A percentile compares a stretch with the other conserved stretches of the same genome.
Conservation (phyloP, 768 basidiomycete species). For the Albatrellus ellisii region DNA sequence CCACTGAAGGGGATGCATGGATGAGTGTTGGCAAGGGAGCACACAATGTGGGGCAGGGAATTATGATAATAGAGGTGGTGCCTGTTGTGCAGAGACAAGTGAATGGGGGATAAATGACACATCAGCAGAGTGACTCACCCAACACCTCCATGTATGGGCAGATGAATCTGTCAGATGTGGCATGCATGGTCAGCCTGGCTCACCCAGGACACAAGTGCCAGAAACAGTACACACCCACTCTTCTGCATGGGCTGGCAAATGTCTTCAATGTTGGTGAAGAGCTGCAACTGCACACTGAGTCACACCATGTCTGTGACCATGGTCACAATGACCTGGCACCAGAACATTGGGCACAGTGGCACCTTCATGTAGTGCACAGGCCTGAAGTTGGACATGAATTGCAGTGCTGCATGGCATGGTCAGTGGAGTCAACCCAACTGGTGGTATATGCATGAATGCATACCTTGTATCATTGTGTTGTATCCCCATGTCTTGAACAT, state of each 20-base stretch:
- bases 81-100: neutral
- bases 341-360: conserved; percentile 63
- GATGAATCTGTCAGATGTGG: conserved; percentile 3
- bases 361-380: conserved; percentile 64
- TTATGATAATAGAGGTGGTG: conserved; percentile 1
- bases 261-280: conserved; percentile 19
- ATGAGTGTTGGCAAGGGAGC: too few relatives aligned
- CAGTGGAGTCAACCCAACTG: conserved; percentile 32
- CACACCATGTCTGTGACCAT: conserved; percentile 49
- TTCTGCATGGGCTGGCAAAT: conserved; percentile 43
- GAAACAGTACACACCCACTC: conserved; percentile 29
- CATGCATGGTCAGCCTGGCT: neutral
- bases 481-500: conserved; percentile 80
- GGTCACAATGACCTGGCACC: conserved; percentile 37
- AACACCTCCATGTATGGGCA: conserved; percentile 28
- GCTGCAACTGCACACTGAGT: conserved; percentile 46
- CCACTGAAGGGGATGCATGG: too few relatives aligned
- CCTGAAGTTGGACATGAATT: conserved; percentile 66
- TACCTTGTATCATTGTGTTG: conserved; percentile 55
- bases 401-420: conserved; percentile 53
- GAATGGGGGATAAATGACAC: conserved; percentile 19
- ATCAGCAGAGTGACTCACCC: conserved; percentile 35
- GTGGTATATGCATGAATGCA: conserved; percentile 46
- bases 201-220: neutral
- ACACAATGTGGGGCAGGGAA: too few relatives aligned